phyloP scores from a whole-genome alignment of 2,329 filamentous ascomycete species.

The Stachybotrys elegans region DNA sequence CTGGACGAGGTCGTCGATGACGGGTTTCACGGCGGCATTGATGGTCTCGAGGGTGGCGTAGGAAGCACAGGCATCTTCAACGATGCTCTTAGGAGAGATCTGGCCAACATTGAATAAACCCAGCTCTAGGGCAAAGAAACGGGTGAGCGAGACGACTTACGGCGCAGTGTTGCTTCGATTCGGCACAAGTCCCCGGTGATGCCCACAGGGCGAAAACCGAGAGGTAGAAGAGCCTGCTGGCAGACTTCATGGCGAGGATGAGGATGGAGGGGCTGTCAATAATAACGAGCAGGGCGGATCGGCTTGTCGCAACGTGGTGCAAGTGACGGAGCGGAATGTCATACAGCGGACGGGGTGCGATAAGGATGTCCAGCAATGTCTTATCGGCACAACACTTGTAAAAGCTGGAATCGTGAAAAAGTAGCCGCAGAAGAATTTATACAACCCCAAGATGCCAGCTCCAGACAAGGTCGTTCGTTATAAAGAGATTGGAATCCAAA shows the following conservation, averaged over 20 bases:
- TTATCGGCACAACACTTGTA: too few species aligned
- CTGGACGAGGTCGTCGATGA: slow-evolving; percentile 73
- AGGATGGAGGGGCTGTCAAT: too few species aligned
- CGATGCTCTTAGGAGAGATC: slow-evolving; percentile 84
- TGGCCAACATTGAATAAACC: slow-evolving; percentile 32
- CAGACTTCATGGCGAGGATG: slow-evolving; percentile 56
- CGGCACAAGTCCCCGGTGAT: slow-evolving; percentile 39
- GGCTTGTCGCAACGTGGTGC: too few species aligned
- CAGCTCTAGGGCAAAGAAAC: slow-evolving; percentile 3
- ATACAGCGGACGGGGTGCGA: too few species aligned
- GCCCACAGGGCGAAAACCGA: slow-evolving; percentile 52
- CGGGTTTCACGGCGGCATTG: slow-evolving; percentile 71
- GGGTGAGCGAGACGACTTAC: slow-evolving; percentile 38
- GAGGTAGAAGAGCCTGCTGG: slow-evolving; percentile 50
- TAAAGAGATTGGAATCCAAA: too few species aligned
- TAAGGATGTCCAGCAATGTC: too few species aligned
- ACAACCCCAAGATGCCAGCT: too few species aligned
- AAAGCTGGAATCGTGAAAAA: too few species aligned
- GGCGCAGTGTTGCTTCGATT: slow-evolving; percentile 44
- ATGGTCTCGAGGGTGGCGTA: slow-evolving; percentile 85
- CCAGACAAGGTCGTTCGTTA: too few species aligned
- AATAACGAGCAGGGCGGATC: too few species aligned
- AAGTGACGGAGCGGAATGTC: too few species aligned
- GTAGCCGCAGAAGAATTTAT: too few species aligned
- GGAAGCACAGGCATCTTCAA: slow-evolving; percentile 90